Evolutionary conservation across 2,329 filamentous ascomycete species (phyloP).

Genomic region (Myriangium duriaei): DNA sequence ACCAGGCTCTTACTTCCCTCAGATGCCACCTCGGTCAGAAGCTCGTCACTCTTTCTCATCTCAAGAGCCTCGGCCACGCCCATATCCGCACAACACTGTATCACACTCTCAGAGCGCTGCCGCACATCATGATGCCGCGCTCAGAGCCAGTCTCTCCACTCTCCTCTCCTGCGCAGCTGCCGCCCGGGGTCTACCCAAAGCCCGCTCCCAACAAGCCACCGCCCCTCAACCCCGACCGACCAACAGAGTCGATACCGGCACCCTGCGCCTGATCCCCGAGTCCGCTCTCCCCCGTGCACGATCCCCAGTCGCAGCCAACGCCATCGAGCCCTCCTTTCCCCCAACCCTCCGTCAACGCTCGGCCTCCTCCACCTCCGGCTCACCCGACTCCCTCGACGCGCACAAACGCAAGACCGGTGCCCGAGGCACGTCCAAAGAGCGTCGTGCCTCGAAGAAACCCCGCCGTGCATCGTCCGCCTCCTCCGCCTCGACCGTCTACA

Average conservation of each 20-base stretch:
- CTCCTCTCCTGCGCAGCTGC: constrained; percentile 90
- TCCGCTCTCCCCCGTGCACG: constrained; percentile 33
- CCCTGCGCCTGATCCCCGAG: constrained; percentile 48
- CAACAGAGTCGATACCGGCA: constrained; percentile 35
- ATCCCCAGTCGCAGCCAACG: constrained; percentile 16
- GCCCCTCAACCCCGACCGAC: constrained; percentile 15
- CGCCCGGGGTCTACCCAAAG: constrained; percentile 66
- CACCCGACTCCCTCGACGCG: constrained; percentile 19
- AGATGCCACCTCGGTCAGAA: constrained; percentile 21
- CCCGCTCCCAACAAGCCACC: constrained; percentile 22
- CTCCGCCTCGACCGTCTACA: constrained; percentile 12
- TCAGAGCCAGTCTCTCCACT: constrained; percentile 87
- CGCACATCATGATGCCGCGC: constrained; percentile 74
- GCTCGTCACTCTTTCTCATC: constrained; percentile 25
- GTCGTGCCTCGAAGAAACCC: constrained; percentile 32
- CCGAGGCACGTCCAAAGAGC: constrained; percentile 32
- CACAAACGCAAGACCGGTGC: constrained; percentile 33
- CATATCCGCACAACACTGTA: constrained; percentile 53
- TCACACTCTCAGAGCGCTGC: constrained; percentile 59
- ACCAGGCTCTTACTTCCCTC: constrained; percentile 32
- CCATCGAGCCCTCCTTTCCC: constrained; percentile 22
- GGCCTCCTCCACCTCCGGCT: constrained; percentile 19
- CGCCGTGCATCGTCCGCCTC: constrained; percentile 19
- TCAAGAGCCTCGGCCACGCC: constrained; percentile 29
- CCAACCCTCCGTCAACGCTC: constrained; percentile 23